Conservation (phyloP, 176 grass and related monocot genomes). For the Eremochloa ophiuroides region DNA sequence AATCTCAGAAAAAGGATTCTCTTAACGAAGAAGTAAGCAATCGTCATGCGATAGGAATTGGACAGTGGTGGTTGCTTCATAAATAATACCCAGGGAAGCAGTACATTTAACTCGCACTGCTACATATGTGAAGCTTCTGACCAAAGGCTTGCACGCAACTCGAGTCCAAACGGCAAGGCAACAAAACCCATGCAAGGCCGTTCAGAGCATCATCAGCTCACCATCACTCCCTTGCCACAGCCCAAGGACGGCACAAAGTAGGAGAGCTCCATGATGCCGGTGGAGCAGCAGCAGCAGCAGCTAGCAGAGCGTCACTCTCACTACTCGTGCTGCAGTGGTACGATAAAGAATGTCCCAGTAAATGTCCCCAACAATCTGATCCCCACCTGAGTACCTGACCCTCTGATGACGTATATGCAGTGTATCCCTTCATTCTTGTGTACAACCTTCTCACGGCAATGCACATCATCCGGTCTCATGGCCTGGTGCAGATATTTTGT, state of each 20-base stretch:
- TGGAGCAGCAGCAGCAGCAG: not conserved
- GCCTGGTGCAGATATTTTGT: not conserved
- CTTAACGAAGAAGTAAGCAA: not conserved
- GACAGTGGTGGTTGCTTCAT: constrained; percentile 30
- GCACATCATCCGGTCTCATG: not conserved
- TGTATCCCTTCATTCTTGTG: not conserved
- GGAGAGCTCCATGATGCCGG: constrained; percentile 6
- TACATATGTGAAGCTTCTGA: constrained; percentile 8
- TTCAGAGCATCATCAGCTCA: constrained; percentile 24
- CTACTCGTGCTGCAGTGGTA: constrained; percentile 6
- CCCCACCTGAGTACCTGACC: not conserved
- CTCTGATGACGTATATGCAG: not conserved
- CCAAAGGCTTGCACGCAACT: constrained; percentile 8
- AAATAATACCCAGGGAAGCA: constrained; percentile 28
- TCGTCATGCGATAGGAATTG: not conserved
- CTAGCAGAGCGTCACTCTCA: not conserved
- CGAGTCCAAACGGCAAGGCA: constrained; percentile 33
- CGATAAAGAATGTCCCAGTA: constrained; percentile 29
- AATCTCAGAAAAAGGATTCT: not conserved
- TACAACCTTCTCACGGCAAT: not conserved
- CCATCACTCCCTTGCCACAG: constrained; percentile 17
- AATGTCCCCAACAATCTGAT: constrained; percentile 7
- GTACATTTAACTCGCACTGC: constrained; percentile 27
- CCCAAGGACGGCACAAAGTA: constrained; percentile 18
- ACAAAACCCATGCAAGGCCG: constrained; percentile 37